These are phyloP conservation scores for Tylopilus plumbeoviolaceoides DNA, from an alignment of 768 basidiomycete genomes.

Conservation along the genomic window DNA sequence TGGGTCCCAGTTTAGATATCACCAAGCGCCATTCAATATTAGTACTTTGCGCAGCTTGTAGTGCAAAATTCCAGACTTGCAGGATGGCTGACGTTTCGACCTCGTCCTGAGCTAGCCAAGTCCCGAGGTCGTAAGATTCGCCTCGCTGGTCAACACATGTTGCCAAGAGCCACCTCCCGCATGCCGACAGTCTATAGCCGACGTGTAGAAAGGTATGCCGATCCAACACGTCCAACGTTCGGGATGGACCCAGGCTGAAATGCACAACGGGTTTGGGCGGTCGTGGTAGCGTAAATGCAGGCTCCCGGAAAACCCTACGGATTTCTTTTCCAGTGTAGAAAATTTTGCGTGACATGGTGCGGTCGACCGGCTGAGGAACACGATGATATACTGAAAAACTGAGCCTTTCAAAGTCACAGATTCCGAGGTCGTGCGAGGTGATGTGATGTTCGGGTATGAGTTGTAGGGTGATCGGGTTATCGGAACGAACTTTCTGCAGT, in stretches of 20 bases:
- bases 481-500: conserved; percentile 42
- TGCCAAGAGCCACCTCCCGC: conserved; percentile 76
- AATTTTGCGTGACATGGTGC: conserved; percentile 54
- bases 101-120: conserved; percentile 59
- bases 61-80: conserved; percentile 69
- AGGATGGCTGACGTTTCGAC: conserved; percentile 45
- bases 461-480: conserved; percentile 58
- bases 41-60: conserved; percentile 57
- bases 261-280: conserved; percentile 33
- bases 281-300: conserved; percentile 61
- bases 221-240: conserved; percentile 49
- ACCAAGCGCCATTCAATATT: conserved; percentile 80
- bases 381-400: conserved; percentile 71
- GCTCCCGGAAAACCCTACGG: conserved; percentile 57
- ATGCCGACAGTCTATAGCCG: conserved; percentile 62
- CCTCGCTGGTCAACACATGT: conserved; percentile 75
- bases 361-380: conserved; percentile 55
- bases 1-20: conserved; percentile 62
- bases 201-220: conserved; percentile 68
- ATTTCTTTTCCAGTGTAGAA: conserved; percentile 37
- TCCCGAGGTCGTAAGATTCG: conserved; percentile 64
- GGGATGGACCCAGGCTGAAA: conserved; percentile 38
- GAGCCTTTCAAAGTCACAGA: conserved; percentile 41
- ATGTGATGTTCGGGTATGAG: conserved; percentile 68
- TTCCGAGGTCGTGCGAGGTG: conserved; percentile 29